phyloP scores from a whole-genome alignment of 2,329 filamentous ascomycete genomes.

The Aspergillus fischeri region DNA sequence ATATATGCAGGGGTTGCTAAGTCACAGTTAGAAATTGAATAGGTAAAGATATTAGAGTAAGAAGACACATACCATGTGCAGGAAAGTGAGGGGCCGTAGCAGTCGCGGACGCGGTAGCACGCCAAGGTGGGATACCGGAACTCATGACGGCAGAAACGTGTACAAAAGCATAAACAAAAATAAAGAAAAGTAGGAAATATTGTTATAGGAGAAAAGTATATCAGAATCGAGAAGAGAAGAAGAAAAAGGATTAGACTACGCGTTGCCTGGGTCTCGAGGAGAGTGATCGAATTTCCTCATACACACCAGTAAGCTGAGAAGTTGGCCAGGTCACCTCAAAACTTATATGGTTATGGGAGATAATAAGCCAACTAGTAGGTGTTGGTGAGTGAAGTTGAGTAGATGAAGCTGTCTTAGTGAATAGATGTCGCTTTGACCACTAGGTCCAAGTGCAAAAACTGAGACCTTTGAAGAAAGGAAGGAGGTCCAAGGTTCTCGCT shows the following conservation, averaged over 20 bases:
- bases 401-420: not conserved
- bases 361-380: not conserved
- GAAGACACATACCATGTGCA: slow-evolving; percentile 28
- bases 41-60: not conserved
- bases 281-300: slow-evolving; percentile 11
- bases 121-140: slow-evolving; percentile 39
- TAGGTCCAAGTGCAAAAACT: not conserved
- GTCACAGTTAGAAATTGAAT: slow-evolving; percentile 13
- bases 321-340: not conserved
- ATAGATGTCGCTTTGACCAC: not conserved
- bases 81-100: slow-evolving; percentile 26
- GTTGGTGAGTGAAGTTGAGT: not conserved
- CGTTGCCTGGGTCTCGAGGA: not conserved
- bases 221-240: not conserved
- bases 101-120: slow-evolving; percentile 28
- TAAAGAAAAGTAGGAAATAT: slow-evolving; percentile 12
- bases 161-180: slow-evolving; percentile 12
- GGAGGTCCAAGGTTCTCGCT: not conserved
- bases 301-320: not conserved
- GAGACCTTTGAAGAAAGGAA: not conserved
- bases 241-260: not conserved
- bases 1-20: slow-evolving; percentile 54
- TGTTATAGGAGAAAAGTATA: slow-evolving; percentile 9
- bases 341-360: not conserved
- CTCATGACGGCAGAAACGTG: slow-evolving; percentile 29